Conservation (phyloP, 1,284 basidiomycete genomes). For the Cerioporus squamosus region DNA sequence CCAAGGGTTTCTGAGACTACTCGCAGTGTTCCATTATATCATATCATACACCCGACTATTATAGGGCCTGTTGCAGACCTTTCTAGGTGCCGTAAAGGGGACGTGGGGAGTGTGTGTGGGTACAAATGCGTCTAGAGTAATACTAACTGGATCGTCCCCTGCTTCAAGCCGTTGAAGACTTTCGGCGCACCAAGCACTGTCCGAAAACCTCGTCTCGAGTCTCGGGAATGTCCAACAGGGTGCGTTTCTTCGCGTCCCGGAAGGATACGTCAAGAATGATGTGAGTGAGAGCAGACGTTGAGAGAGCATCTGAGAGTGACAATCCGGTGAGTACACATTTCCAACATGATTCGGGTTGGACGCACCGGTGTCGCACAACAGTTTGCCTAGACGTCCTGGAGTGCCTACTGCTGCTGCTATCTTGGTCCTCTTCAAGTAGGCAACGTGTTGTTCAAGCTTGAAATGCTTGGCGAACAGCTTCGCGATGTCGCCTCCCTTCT, state of each 20-base stretch:
- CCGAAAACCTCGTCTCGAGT: conserved; percentile 81
- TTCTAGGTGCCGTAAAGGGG: conserved; percentile 16
- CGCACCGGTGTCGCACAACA: conserved; percentile 77
- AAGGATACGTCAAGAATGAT: conserved; percentile 77
- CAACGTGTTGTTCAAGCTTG: conserved; percentile 80
- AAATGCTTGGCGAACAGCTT: conserved; percentile 89
- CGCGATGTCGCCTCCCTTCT: conserved; percentile 82
- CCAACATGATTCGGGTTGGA: conserved; percentile 51
- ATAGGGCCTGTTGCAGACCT: conserved; percentile 25
- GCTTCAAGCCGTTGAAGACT: conserved; percentile 63
- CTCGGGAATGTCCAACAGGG: conserved; percentile 80
- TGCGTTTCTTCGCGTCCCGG: conserved; percentile 75
- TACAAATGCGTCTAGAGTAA: conserved; percentile 55
- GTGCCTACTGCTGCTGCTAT: conserved; percentile 83
- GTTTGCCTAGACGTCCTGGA: conserved; percentile 79
- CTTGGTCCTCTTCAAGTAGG: conserved; percentile 75
- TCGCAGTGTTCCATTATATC: conserved; percentile 27
- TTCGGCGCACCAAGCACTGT: conserved; percentile 65
- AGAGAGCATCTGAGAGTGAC: conserved; percentile 60
- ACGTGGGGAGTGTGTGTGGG: conserved; percentile 12
- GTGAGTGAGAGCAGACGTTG: conserved; percentile 75
- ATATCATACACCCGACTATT: conserved; percentile 28
- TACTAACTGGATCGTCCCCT: conserved; percentile 77
- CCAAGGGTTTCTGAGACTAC: conserved; percentile 79
- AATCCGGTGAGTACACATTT: conserved; percentile 36